Base-by-base conservation (phyloP, 306 rosid species). In the Sphenostylis stenocarpa region DNA sequence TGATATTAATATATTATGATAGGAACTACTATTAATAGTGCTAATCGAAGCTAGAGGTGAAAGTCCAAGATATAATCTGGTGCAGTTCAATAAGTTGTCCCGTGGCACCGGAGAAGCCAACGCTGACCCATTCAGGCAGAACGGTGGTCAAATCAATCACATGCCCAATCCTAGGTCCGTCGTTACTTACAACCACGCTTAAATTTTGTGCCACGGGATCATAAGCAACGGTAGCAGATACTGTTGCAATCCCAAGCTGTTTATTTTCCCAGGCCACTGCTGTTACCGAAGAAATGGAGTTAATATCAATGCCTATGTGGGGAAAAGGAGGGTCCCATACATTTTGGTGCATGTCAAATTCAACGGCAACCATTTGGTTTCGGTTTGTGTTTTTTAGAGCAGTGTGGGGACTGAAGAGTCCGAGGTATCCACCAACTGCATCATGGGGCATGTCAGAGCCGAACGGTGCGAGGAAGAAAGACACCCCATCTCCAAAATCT, bases 71-170 rank as follows among this genome's bases (percentile, higher is more conserved):
- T 34, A 43, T 53, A 38, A 88, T 79, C 28, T 78, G 45, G 29
- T 92, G 93, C 34, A 43, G 10, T 72, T 92, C 93, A 48, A 70
- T 76, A 26, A 41, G n/a, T 0, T 3, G 0, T 34, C 97, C 89
- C 0, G 93, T 90, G 21, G 96, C 70, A 6, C 89, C 89, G 1
- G 91, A 90, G 86, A 92, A 90, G 2, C 96, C 92, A 29, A 90
- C 69, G 19, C 91, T 69, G 43, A 77, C 70, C 84, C 72, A 82
- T 70, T 84, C 86, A 0, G 85, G 84, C 33, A 87, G 38, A 38
- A 52, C 61, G 5, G 17, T 20, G n/a, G 0, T 64, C 62, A 84
- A 33, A 58, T 84, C 80, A 55, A 69, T 43, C 7, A 0, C 45
- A 67, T 69, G 70, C 0, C 41, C 72, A 11, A 58, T 9, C 0